phyloP scores from a whole-genome alignment of 148 eudicot genomes.

The Mesembryanthemum crystallinum region DNA sequence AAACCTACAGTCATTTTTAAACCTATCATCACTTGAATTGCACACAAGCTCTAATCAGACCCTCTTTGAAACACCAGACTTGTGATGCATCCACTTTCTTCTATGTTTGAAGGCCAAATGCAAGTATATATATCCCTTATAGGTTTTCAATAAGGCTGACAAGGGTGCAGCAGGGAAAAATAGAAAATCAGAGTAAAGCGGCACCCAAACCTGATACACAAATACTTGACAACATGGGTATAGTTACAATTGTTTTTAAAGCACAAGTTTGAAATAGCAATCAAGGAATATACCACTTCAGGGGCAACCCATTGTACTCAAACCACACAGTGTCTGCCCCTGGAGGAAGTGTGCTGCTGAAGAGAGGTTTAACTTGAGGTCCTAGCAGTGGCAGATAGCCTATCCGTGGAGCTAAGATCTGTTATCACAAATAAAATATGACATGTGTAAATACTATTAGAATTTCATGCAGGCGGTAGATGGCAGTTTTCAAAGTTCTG shows the following conservation, averaged over 20 bases:
- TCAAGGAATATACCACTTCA: constrained; percentile 65
- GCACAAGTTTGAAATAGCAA: neutral
- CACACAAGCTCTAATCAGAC: neutral
- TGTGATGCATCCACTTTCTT: neutral
- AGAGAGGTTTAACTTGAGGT: constrained; percentile 71
- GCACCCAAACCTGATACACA: neutral
- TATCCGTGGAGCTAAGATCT: constrained; percentile 89
- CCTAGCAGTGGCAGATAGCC: constrained; percentile 84
- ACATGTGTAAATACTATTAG: neutral
- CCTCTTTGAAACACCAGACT: neutral
- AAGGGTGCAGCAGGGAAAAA: neutral
- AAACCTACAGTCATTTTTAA: neutral
- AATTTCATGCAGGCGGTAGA: neutral
- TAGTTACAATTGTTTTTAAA: neutral
- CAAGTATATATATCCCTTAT: neutral
- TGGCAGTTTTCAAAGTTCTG: neutral
- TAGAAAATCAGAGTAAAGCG: neutral
- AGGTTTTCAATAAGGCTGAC: neutral
- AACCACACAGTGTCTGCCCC: constrained; percentile 94
- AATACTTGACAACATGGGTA: neutral
- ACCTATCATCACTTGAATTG: neutral
- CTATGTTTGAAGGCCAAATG: constrained; percentile 7
- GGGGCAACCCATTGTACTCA: constrained; percentile 85
- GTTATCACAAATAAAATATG: constrained; percentile 23
- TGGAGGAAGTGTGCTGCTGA: constrained; percentile 88